Evolutionary conservation across 345 rosid genomes (phyloP), one percentile per base, ranked within the genome.

Genomic region (Gossypium mustelinum): DNA sequence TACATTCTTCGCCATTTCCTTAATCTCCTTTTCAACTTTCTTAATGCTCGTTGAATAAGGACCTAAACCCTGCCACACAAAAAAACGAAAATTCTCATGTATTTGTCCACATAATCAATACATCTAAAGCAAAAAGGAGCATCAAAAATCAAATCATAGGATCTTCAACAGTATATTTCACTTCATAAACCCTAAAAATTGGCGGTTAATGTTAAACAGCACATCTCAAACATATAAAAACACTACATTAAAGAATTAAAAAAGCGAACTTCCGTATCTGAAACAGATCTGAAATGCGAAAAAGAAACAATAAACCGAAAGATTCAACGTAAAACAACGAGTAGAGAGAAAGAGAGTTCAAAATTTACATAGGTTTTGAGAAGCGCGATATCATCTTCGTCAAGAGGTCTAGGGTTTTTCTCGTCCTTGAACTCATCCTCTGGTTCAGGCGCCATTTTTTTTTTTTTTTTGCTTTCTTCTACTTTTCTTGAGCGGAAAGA

Each of bases 11-110:
- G 97, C 96, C 79, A 91, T 85, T 17, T 91, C 97, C 80, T 93
- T 95, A 50, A 92, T 93, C 78, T 91, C 99, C 82, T 95, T 95
- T 80, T 95, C 98, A 0, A 51, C 93, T 81, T 90, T 93, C 92
- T 95, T 95, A 45, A 91, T 93, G 73, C 92, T 85, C 13, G 81
- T 81, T 3, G 97, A 91, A 80, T 95, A 94, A 43, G 98, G 98
- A 59, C 98, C 98, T 76, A 93, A 84, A 6, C 98, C 99, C 99
- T 95, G 81, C 83, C 59, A 63, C 39, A 24, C 63, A 55, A 39
- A 56, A 34, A 51, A 43, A 7, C 0, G 3, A 56, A 39, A 50
- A 29, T 50, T 8, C 2, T 57, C 11, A 2, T 1, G 16, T 9
- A 41, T 6, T n/a, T n/a, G 10, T 17, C 16, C 43, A 24, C 3